Evolutionary conservation across 176 grass and related monocot genomes (phyloP).

Genomic region (Triticum turgidum): DNA sequence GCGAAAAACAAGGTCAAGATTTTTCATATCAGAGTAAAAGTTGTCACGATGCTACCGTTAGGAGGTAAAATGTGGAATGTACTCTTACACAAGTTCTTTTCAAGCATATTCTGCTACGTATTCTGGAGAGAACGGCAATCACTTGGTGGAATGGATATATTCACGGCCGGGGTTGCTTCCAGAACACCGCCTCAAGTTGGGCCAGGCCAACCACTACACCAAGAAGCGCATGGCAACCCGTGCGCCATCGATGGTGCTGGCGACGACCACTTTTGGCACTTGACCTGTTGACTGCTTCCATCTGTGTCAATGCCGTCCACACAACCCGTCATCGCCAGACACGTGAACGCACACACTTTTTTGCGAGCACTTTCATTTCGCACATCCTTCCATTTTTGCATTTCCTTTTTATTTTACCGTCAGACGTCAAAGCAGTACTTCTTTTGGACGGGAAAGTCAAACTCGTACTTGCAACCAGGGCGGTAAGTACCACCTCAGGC

Average conservation of each 20-base stretch:
- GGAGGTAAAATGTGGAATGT: too few relatives aligned
- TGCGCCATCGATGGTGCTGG: constrained; percentile 17
- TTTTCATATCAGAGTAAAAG: too few relatives aligned
- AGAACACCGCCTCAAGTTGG: constrained; percentile 25
- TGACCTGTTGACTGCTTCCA: constrained; percentile 24
- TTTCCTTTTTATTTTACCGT: background rate
- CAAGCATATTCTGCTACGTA: too few relatives aligned
- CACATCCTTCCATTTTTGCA: background rate
- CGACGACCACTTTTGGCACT: constrained; percentile 28
- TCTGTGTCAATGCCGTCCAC: constrained; percentile 32
- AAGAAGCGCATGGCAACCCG: constrained; percentile 23
- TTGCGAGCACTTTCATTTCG: background rate
- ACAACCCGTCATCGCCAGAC: background rate
- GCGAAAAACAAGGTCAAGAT: too few relatives aligned
- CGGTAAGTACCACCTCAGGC: background rate
- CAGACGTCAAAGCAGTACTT: background rate
- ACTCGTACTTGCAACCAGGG: background rate
- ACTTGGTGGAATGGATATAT: background rate
- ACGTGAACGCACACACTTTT: background rate
- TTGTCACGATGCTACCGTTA: too few relatives aligned
- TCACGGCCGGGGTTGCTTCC: background rate
- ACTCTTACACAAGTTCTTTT: too few relatives aligned
- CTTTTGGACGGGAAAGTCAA: background rate
- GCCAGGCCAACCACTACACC: constrained; percentile 36
- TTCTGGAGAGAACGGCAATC: background rate